Evolutionary conservation across 306 rosid species (phyloP), one percentile per base, ranked within the genome.

Genomic region (Quercus suber): DNA sequence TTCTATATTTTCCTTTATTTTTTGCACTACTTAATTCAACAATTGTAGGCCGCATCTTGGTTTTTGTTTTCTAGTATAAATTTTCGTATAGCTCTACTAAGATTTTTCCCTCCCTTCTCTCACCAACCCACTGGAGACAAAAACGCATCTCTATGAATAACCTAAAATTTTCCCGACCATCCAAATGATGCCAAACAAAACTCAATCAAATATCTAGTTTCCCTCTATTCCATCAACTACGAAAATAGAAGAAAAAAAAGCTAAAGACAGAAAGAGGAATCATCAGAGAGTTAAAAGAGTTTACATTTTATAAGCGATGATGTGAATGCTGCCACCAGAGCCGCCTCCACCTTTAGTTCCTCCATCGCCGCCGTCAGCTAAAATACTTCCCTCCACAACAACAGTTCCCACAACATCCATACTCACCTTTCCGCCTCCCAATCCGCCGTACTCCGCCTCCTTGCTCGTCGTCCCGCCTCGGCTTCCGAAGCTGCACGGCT

Each of bases 301-400:
- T 89, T 88, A 96, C 99, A 96, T 93, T 89, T 89, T 93, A 77
- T 79, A 73, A 82, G 93, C 99, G 81, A 77, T 87, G 95, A 96
- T 91, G 88, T 87, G 87, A 87, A 93, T 86, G 79, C 99, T 93
- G 87, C 99, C 99, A 71, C 97, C 99, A 19, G 99, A 96, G 81
- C 99, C 99, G 71, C 99, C 99, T 55, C 99, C 99, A 17, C 99
- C 99, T 70, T 84, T 88, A 55, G 80, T 55, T 69, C 98, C 99
- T 64, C 94, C 99, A 74, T 83, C 84, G 17, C 90, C 98, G 20
- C 99, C 99, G 33, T 96, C 97, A 23, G 93, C 99, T 84, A 91
- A 86, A 84, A 92, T 77, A 78, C 53, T 78, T 1, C 96, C 99
- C 78, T 96, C 90, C 89, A 93, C 84, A 87, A 83, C 89, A 69